Evolutionary conservation across 2,329 filamentous ascomycete genomes (phyloP), one percentile per base, ranked within the genome.

Genomic region (Venturia effusa): DNA sequence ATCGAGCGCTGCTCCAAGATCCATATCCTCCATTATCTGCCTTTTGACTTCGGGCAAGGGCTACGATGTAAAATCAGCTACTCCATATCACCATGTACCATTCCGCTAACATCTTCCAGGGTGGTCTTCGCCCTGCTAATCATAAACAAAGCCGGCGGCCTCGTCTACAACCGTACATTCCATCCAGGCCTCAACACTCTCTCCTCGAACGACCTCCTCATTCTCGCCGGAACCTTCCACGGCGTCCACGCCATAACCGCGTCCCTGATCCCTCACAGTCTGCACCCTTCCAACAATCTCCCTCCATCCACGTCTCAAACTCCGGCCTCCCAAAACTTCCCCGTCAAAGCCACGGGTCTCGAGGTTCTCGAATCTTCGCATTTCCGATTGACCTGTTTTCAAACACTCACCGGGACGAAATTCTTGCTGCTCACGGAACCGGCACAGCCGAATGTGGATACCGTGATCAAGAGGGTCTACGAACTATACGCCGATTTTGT

Each of bases 111-210:
- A 30, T n/a, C 41, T 19, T 19, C 48, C 69, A 97, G 92, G 94
- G 90, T 92, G 68, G 89, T 99, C 75, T 94, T 95, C 76, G 87
- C 92, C 65, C 88, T 99, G 73, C 92, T 97, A 75, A 88, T 99
- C 75, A 96, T 99, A 81, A 97, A 97, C 82, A 99, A 99, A 83
- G 92, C 94, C 68, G 94, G 92, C 66, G 94, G 94, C 70, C 84
- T 99, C 63, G 88, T 99, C 77, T 99, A 96, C 81, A 93, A 97
- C 78, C 90, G 92, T 70, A 90, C 91, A 72, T 97, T 99, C 76
- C 87, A 92, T 71, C 86, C 93, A 54, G 89, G 86, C 66, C 84
- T 99, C 66, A 89, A 90, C 75, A 91, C 93, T 74, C 87, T 99
- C 70, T 90, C 85, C 69, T 93, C 90, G 69, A 99, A 99, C 75